A percentile compares a stretch with the other conserved stretches of the same genome.
These are phyloP conservation scores for Botrytis hyacinthi DNA, from an alignment of 2,329 filamentous ascomycete species.

Conservation along the genomic window DNA sequence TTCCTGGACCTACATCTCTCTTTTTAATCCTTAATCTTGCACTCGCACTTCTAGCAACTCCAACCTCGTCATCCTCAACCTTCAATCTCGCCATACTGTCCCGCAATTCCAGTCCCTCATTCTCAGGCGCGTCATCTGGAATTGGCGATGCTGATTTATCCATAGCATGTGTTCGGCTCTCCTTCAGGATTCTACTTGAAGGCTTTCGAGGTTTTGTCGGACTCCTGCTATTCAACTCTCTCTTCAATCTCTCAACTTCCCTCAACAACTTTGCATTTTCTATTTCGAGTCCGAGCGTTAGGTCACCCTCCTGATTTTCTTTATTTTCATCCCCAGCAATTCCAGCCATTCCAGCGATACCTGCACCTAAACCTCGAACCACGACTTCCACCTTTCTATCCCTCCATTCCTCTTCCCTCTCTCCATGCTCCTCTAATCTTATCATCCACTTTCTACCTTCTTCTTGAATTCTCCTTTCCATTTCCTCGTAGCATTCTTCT, in stretches of 20 bases:
- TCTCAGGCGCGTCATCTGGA: constrained; percentile 13
- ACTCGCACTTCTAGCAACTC: background rate
- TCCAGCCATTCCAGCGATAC: constrained; percentile 21
- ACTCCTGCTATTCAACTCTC: constrained; percentile 59
- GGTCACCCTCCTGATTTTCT: constrained; percentile 55
- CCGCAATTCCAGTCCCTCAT: constrained; percentile 20
- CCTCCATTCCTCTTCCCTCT: constrained; percentile 78
- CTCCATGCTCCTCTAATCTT: constrained; percentile 73
- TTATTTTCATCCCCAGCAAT: constrained; percentile 46
- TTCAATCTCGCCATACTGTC: constrained; percentile 3
- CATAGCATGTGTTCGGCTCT: constrained; percentile 8
- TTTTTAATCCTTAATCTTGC: constrained; percentile 4
- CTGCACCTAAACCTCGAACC: constrained; percentile 48
- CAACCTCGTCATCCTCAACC: constrained; percentile 10
- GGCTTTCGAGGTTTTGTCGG: constrained; percentile 30
- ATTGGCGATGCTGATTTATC: constrained; percentile 8
- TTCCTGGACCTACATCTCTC: constrained; percentile 11
- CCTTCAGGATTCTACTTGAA: constrained; percentile 10
- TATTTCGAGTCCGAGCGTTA: constrained; percentile 59
- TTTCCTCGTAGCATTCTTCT: constrained; percentile 84
- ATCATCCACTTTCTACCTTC: constrained; percentile 82
- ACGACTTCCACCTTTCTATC: constrained; percentile 83
- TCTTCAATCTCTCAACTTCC: constrained; percentile 62
- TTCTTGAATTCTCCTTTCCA: constrained; percentile 71
- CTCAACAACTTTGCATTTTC: constrained; percentile 69